A percentile compares a stretch with the other conserved stretches of the same genome.
phyloP scores from a whole-genome alignment of 306 rosid genomes.

The Lathyrus oleraceus region DNA sequence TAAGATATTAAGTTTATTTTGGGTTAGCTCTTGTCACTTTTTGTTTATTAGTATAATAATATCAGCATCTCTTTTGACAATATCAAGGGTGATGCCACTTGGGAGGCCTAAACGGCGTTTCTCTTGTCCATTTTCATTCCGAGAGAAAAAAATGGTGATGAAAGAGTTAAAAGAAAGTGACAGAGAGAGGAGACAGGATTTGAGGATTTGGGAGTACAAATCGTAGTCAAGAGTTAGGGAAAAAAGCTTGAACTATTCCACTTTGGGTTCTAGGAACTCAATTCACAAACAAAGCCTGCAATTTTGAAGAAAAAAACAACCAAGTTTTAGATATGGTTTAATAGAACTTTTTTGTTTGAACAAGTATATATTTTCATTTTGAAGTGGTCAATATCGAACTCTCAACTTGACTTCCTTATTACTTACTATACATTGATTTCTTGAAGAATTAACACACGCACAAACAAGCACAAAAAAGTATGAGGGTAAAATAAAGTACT shows the following conservation, averaged over 20 bases:
- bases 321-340: background rate
- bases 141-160: background rate
- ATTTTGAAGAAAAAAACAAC: background rate
- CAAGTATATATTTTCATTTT: too few relatives aligned
- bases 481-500: background rate
- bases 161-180: conserved; percentile 1
- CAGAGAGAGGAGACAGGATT: background rate
- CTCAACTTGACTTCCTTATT: too few relatives aligned
- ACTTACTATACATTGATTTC: too few relatives aligned
- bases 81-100: conserved; percentile 29
- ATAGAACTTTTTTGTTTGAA: background rate
- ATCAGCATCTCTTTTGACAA: conserved; percentile 11
- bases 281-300: conserved; percentile 3
- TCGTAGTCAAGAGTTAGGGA: background rate
- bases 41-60: background rate
- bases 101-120: conserved; percentile 17
- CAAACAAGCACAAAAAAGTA: background rate
- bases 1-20: background rate
- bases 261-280: background rate
- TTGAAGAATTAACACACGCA: background rate
- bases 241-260: conserved; percentile 3
- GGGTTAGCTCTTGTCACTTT: background rate
- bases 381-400: too few relatives aligned
- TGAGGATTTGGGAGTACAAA: background rate
- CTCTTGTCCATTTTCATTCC: conserved; percentile 21